Evolutionary conservation across 257 asterid genomes (phyloP).

Genomic region (Solanum lycopersicoides): DNA sequence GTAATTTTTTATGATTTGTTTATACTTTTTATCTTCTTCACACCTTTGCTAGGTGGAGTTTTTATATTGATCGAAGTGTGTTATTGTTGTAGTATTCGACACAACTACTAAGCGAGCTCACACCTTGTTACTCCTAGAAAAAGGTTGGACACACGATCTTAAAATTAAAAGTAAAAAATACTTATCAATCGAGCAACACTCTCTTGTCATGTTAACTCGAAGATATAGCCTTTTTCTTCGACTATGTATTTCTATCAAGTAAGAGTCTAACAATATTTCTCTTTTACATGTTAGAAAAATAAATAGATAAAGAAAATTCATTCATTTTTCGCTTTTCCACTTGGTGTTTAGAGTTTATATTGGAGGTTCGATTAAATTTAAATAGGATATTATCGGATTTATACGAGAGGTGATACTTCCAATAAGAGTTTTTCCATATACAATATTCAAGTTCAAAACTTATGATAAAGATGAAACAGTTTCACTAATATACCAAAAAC

Average conservation of each 20-base stretch:
- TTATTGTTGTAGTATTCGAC: no score
- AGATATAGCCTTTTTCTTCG: no score
- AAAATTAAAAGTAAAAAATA: no score
- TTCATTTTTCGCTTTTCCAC: neutral
- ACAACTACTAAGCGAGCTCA: neutral
- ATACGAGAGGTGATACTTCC: rapidly evolving
- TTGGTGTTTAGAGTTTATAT: no score
- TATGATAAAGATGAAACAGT: no score
- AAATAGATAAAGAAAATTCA: neutral
- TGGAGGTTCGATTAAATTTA: no score
- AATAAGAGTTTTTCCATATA: no score
- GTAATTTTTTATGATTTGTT: no score
- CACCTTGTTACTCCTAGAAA: neutral
- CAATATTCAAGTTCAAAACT: rapidly evolving
- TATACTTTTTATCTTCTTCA: no score
- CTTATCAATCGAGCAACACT: no score
- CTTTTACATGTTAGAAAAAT: neutral
- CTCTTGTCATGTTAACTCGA: neutral
- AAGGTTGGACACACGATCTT: neutral
- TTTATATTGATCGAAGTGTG: neutral
- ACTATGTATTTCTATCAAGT: neutral
- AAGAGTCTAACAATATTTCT: neutral
- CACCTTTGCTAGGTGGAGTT: neutral
- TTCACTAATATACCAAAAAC: rapidly evolving
- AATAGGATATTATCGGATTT: no score